A percentile compares a stretch with the other conserved stretches of the same genome.
phyloP scores from a whole-genome alignment of 768 basidiomycete genomes.

The Vararia minispora region DNA sequence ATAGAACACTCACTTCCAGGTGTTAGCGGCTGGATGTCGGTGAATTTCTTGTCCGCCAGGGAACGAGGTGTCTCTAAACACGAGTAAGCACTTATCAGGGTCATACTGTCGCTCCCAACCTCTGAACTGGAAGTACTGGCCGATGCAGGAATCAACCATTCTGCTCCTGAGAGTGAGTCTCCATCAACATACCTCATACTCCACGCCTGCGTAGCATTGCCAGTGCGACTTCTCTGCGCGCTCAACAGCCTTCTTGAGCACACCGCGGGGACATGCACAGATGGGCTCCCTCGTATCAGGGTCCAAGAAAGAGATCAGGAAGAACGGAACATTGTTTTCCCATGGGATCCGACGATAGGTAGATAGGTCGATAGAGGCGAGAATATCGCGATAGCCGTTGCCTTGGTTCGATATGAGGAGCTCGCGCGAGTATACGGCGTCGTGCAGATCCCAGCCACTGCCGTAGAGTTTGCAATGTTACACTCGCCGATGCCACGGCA shows the following conservation, averaged over 20 bases:
- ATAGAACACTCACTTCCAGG: conserved; percentile 69
- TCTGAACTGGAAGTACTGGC: conserved; percentile 84
- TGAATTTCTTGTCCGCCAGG: conserved; percentile 68
- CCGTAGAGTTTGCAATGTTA: not conserved
- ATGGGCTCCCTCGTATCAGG: conserved; percentile 75
- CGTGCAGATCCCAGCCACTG: conserved; percentile 92
- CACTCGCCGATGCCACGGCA: conserved; percentile 1
- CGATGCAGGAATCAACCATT: too few relatives aligned
- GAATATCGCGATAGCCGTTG: conserved; percentile 87
- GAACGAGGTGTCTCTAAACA: conserved; percentile 68
- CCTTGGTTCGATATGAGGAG: conserved; percentile 82
- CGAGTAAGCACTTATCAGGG: conserved; percentile 3
- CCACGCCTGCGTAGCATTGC: conserved; percentile 74
- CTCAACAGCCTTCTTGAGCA: conserved; percentile 48
- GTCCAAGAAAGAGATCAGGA: conserved; percentile 83
- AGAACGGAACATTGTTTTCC: conserved; percentile 89
- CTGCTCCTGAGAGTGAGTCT: too few relatives aligned
- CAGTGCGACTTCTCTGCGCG: conserved; percentile 37
- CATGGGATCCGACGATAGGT: conserved; percentile 85
- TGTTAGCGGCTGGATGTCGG: conserved; percentile 66
- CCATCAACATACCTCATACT: conserved; percentile 77
- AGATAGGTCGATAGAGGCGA: conserved; percentile 78
- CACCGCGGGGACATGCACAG: conserved; percentile 78
- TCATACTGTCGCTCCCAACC: conserved; percentile 28
- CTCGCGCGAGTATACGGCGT: conserved; percentile 73